Base-by-base conservation (phyloP, 2,329 filamentous ascomycete genomes). In the Claviceps sp. region DNA sequence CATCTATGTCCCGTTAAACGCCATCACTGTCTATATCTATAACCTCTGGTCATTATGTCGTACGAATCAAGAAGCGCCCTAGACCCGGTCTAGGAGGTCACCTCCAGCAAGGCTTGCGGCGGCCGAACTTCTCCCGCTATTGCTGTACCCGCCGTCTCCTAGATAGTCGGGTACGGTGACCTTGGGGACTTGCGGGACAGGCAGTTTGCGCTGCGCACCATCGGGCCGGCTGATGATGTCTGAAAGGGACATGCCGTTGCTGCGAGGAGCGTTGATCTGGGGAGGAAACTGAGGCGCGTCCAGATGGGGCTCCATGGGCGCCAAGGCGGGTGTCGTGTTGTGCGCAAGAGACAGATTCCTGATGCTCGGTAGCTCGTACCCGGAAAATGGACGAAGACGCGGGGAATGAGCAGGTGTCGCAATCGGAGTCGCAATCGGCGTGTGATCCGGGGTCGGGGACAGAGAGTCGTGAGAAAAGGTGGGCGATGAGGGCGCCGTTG, bases 391-490 rank as follows among this genome's bases (percentile, higher is more conserved):
- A 55, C 90, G 80, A 59, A 98, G 76, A 44, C 93, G 87, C 49
- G 93, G 93, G 18, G 90, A 96, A 69, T 97, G 93, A 44, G 90
- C 91, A 4, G 91, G 91, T 5, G 44, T 46, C 16, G 44, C 44
- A 18, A 46, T n/a, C 24, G 44, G 44, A 1, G 91, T 98, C 30
- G 90, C 91, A 52, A 97, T 82, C n/a, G 91, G 91, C n/a, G 93
- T 97, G 73, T 96, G 90, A 63, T 97, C 91, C 11, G 91, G 93
- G 1, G 91, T 98, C 4, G 91, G 93, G 9, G 91, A 97, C 47
- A 91, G 78, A 11, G 91, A 96, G 68, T 95, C 89, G 70, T 96
- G 89, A 2, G 91, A 96, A 67, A 96, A 95, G 3, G 90, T 96
- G 26, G 91, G 91, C 36, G 91, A 97, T 26, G 91, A 95, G 20